These are phyloP conservation scores for Salvia miltiorrhiza DNA, from an alignment of 257 asterid genomes.

Conservation along the genomic window DNA sequence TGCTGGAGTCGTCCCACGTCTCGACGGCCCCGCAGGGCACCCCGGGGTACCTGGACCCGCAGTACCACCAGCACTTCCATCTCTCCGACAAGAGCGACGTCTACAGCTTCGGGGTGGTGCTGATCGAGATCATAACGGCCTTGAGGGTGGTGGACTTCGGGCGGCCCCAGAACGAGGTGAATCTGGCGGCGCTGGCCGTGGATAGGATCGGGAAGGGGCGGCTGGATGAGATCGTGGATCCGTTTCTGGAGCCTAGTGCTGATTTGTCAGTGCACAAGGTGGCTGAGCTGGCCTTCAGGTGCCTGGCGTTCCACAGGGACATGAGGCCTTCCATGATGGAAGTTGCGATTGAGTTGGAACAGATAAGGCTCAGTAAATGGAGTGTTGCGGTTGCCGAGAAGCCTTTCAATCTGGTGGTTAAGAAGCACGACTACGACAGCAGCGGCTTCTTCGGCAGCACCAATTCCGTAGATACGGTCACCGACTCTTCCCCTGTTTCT, in stretches of 20 bases:
- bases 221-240: slow-evolving; percentile 56
- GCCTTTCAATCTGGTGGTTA: slow-evolving; percentile 23
- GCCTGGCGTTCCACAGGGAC: slow-evolving; percentile 67
- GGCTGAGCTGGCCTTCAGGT: slow-evolving; percentile 68
- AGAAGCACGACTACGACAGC: slow-evolving; percentile 4
- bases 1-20: slow-evolving; percentile 53
- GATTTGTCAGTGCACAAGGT: slow-evolving; percentile 49
- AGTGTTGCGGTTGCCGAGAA: slow-evolving; percentile 27
- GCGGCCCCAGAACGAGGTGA: slow-evolving; percentile 51
- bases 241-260: slow-evolving; percentile 20
- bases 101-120: slow-evolving; percentile 73
- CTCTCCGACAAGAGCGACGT: slow-evolving; percentile 78
- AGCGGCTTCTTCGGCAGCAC: slow-evolving; percentile 22
- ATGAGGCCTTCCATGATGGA: slow-evolving; percentile 82
- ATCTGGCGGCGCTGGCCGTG: slow-evolving; percentile 53
- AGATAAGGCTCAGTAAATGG: slow-evolving; percentile 50
- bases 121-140: slow-evolving; percentile 62
- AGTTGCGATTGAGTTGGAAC: slow-evolving; percentile 63
- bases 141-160: slow-evolving; percentile 54
- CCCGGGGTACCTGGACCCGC: slow-evolving; percentile 77
- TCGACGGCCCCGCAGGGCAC: slow-evolving; percentile 84
- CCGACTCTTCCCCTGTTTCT: slow-evolving; percentile 44
- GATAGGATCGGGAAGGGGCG: slow-evolving; percentile 64
- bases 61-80: slow-evolving; percentile 68
- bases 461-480: slow-evolving; percentile 28